These are phyloP conservation scores for Arxiozyma slooffiae DNA, from an alignment of 1,139 yeast genomes.

Conservation along the genomic window DNA sequence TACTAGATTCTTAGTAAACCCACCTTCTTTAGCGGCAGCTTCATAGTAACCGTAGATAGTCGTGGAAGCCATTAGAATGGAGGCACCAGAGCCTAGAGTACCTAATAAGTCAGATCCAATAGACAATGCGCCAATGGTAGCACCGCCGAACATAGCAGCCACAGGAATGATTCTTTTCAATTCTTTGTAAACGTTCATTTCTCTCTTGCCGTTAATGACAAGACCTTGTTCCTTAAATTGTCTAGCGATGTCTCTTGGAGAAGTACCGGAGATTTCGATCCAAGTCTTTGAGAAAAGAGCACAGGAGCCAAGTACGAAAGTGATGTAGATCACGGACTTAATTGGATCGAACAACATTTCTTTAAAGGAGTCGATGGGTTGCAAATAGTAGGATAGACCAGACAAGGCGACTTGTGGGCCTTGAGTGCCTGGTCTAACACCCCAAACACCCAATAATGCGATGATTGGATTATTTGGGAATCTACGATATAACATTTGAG, in stretches of 20 bases:
- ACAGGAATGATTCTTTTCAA: conserved; percentile 91
- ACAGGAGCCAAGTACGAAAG: conserved; percentile 79
- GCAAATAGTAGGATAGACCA: conserved; percentile 89
- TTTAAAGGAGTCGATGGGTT: conserved; percentile 76
- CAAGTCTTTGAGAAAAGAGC: conserved; percentile 95
- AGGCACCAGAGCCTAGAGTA: conserved; percentile 91
- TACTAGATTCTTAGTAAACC: conserved; percentile 53
- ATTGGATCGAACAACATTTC: conserved; percentile 88
- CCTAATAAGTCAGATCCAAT: conserved; percentile 89
- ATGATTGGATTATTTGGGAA: conserved; percentile 81
- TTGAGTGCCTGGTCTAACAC: conserved; percentile 65
- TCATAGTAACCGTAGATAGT: conserved; percentile 95
- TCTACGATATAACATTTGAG: conserved; percentile 79
- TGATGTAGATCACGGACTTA: conserved; percentile 68
- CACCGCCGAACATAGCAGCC: conserved; percentile 98
- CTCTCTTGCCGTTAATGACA: conserved; percentile 95
- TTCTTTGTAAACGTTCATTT: conserved; percentile 85
- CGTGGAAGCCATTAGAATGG: conserved; percentile 88
- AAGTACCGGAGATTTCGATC: conserved; percentile 93
- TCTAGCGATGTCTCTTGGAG: conserved; percentile 93
- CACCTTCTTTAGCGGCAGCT: conserved; percentile 92
- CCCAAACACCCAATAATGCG: conserved; percentile 84
- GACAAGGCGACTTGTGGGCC: conserved; percentile 73
- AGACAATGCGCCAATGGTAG: conserved; percentile 93
- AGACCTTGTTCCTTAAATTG: conserved; percentile 96